Base-by-base conservation (phyloP, 495 filamentous ascomycete species). In the Penicillium egyptiacum region DNA sequence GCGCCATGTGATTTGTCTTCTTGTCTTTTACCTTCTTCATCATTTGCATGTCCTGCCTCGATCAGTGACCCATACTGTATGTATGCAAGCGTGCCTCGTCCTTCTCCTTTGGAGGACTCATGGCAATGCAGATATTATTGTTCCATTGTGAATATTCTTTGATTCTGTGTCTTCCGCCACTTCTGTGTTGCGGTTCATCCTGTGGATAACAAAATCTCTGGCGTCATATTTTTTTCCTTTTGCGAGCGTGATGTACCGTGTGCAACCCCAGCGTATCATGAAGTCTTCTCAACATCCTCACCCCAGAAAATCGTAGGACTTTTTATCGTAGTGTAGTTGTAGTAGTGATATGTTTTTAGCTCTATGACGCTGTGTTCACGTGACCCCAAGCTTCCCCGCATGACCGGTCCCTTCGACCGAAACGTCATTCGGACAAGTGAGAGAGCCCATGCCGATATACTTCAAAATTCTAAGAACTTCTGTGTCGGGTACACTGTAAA, bases 91-190 rank as follows among this genome's bases (percentile, higher is more conserved):
- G 62, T 58, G 48, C 53, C 47, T 55, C 40, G 35, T 44, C 46
- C 42, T 40, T 50, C 37, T 56, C 16, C 20, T 23, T 48, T 56
- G 57, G 31, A 54, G 58, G 58, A 55, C 56, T 17, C 35, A 53
- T 42, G 50, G 39, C 50, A 42, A 62, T 69, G 59, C 49, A 57
- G 54, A 58, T 55, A 54, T 54, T 62, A 47, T 60, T 56, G 60
- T 66, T 69, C 68, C 64, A 65, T 63, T 76, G 73, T 76, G 70
- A 70, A 76, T 76, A 76, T 71, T 39, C 33, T 58, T 63, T 56
- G 54, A 56, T 56, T 55, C 48, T 56, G 55, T 63, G 45, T 62
- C 53, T 56, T 53, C 59, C 66, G 60, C 53, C 60, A 67, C 62
- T 54, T 47, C 30, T 52, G 19, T 55, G 41, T 52, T 50, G 53